Conservation (phyloP, 495 filamentous ascomycete species). For the Neurospora sp. region DNA sequence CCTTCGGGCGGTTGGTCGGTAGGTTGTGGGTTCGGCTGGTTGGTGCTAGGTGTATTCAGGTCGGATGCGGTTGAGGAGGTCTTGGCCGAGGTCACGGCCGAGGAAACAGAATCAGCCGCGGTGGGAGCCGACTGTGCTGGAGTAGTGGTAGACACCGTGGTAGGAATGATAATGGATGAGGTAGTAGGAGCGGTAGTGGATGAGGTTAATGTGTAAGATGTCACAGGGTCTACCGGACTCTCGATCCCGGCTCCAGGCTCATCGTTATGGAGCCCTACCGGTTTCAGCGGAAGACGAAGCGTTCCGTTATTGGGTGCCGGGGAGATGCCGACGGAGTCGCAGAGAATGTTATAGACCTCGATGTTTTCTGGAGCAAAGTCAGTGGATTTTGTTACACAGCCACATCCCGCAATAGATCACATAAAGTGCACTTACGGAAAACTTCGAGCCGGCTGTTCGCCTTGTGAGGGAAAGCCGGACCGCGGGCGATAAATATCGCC, state of each 20-base stretch:
- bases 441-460: slow-evolving; percentile 67
- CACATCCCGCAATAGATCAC: background rate
- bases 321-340: slow-evolving; percentile 63
- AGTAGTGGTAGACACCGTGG: background rate
- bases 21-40: slow-evolving; percentile 11
- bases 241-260: slow-evolving; percentile 17
- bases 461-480: slow-evolving; percentile 77
- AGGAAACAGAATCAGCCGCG: background rate
- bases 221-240: slow-evolving; percentile 24
- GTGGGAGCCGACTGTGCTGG: background rate
- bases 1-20: slow-evolving; percentile 8
- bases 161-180: background rate
- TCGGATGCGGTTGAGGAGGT: background rate
- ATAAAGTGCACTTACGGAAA: slow-evolving; percentile 59
- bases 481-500: slow-evolving; percentile 80
- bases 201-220: slow-evolving; percentile 5
- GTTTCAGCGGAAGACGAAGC: slow-evolving; percentile 61
- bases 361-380: slow-evolving; percentile 59
- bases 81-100: background rate
- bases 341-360: slow-evolving; percentile 92
- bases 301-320: slow-evolving; percentile 81
- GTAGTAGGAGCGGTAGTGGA: background rate
- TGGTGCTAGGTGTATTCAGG: slow-evolving; percentile 1
- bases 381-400: slow-evolving; percentile 7
- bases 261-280: slow-evolving; percentile 52